A percentile compares a stretch with the other conserved stretches of the same genome.
Evolutionary conservation across 2,329 filamentous ascomycete species (phyloP).

Genomic region (Exophiala mesophila): DNA sequence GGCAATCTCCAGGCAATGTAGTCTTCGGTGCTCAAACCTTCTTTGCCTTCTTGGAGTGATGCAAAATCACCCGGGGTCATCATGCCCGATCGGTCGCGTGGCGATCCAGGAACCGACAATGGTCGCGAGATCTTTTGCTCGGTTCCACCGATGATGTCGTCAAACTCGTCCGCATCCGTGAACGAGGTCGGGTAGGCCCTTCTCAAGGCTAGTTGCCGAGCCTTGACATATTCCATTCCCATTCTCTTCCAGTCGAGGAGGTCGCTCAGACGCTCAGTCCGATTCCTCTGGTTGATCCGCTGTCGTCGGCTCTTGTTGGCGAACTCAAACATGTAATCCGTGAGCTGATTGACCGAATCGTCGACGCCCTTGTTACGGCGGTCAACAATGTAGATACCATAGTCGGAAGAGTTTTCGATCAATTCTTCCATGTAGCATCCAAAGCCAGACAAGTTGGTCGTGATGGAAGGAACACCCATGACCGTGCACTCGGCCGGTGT

Average conservation of each 20-base stretch:
- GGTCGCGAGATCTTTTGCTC: slow-evolving; percentile 95
- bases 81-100: slow-evolving; percentile 86
- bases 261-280: slow-evolving; percentile 90
- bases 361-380: slow-evolving; percentile 92
- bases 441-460: slow-evolving; percentile 94
- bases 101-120: slow-evolving; percentile 88
- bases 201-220: slow-evolving; percentile 82
- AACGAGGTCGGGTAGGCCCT: slow-evolving; percentile 89
- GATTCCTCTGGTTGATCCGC: slow-evolving; percentile 97
- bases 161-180: slow-evolving; percentile 68
- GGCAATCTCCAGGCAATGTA: slow-evolving; percentile 98
- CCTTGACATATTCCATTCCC: slow-evolving; percentile 99
- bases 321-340: slow-evolving; percentile 90
- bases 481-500: slow-evolving; percentile 95
- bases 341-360: slow-evolving; percentile 93
- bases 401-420: slow-evolving; percentile 96
- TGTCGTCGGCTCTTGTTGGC: slow-evolving; percentile 88
- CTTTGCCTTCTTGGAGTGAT: slow-evolving; percentile 86
- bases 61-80: slow-evolving; percentile 99
- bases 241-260: slow-evolving; percentile 98
- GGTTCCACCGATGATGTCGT: slow-evolving; percentile 84
- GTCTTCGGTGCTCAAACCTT: slow-evolving; percentile 91
- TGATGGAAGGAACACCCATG: slow-evolving; percentile 98
- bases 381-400: slow-evolving; percentile 98
- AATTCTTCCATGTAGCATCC: slow-evolving; percentile 99